phyloP scores from a whole-genome alignment of 177 flowering plant genomes.

The Vitis hybrid region DNA sequence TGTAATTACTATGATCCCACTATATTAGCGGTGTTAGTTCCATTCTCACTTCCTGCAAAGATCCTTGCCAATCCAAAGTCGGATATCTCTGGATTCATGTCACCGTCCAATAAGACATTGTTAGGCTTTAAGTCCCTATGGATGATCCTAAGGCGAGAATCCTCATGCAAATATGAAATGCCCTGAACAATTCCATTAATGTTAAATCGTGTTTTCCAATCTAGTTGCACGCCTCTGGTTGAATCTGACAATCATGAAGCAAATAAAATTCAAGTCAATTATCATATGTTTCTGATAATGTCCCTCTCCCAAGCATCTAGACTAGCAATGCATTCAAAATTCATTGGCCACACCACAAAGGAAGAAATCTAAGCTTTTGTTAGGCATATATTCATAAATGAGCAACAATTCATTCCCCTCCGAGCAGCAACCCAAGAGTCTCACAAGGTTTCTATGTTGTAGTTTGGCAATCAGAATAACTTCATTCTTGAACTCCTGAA shows the following conservation, averaged over 20 bases:
- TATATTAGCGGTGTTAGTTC: background rate
- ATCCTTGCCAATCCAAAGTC: constrained; percentile 1
- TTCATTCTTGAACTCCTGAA: constrained; percentile 2
- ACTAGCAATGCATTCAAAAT: no score
- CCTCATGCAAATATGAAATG: no score
- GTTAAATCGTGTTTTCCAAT: no score
- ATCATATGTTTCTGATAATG: no score
- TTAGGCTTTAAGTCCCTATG: constrained; percentile 8
- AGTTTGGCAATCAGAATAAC: background rate
- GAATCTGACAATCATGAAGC: no score
- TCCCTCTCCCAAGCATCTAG: no score
- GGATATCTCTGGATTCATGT: background rate
- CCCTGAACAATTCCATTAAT: no score
- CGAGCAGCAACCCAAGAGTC: constrained; percentile 23
- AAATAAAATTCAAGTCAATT: no score
- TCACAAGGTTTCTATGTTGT: constrained; percentile 21
- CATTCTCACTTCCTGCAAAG: background rate
- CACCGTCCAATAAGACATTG: background rate
- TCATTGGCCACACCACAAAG: constrained; percentile 24
- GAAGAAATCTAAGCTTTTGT: constrained; percentile 20
- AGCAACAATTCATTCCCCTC: constrained; percentile 21
- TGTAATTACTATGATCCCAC: constrained; percentile 7
- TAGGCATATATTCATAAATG: constrained; percentile 22
- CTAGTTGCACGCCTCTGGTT: no score
- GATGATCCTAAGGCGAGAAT: background rate